phyloP scores from a whole-genome alignment of 2,329 filamentous ascomycete species.

The Pochonia chlamydosporia region DNA sequence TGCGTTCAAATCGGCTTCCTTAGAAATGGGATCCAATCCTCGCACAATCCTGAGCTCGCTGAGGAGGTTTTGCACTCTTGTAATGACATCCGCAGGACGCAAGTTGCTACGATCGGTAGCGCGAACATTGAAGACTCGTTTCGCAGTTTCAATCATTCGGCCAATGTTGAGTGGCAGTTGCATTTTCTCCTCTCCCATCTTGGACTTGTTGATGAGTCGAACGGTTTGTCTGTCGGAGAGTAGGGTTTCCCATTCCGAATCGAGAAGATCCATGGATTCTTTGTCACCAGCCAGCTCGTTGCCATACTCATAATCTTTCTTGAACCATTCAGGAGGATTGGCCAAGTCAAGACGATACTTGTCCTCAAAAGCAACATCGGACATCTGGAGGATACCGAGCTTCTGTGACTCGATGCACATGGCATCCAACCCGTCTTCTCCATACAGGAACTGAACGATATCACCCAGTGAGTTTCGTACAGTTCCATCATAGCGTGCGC shows the following conservation, averaged over 20 bases:
- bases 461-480: slow-evolving; percentile 96
- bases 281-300: slow-evolving; percentile 81
- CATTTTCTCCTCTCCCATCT: slow-evolving; percentile 78
- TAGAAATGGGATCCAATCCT: slow-evolving; percentile 73
- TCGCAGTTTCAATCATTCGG: slow-evolving; percentile 85
- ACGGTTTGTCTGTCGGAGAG: slow-evolving; percentile 68
- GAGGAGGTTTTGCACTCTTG: slow-evolving; percentile 68
- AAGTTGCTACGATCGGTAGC: slow-evolving; percentile 82
- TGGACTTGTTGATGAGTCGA: slow-evolving; percentile 58
- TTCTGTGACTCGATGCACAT: slow-evolving; percentile 89
- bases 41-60: slow-evolving; percentile 79
- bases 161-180: slow-evolving; percentile 89
- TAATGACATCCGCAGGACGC: slow-evolving; percentile 81
- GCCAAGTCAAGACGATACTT: slow-evolving; percentile 77
- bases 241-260: slow-evolving; percentile 81
- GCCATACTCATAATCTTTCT: slow-evolving; percentile 62
- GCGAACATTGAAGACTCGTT: slow-evolving; percentile 85
- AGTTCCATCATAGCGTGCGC: slow-evolving; percentile 95
- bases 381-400: slow-evolving; percentile 79
- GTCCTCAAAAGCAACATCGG: slow-evolving; percentile 69
- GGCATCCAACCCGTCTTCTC: slow-evolving; percentile 93
- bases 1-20: slow-evolving; percentile 81
- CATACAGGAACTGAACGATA: slow-evolving; percentile 94
- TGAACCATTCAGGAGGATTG: slow-evolving; percentile 55
- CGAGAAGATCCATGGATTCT: slow-evolving; percentile 79